Percentiles rank a stretch among this genome's conserved stretches.
These are phyloP conservation scores for Agrocybe praecox DNA, from an alignment of 768 basidiomycete genomes.

Conservation along the genomic window DNA sequence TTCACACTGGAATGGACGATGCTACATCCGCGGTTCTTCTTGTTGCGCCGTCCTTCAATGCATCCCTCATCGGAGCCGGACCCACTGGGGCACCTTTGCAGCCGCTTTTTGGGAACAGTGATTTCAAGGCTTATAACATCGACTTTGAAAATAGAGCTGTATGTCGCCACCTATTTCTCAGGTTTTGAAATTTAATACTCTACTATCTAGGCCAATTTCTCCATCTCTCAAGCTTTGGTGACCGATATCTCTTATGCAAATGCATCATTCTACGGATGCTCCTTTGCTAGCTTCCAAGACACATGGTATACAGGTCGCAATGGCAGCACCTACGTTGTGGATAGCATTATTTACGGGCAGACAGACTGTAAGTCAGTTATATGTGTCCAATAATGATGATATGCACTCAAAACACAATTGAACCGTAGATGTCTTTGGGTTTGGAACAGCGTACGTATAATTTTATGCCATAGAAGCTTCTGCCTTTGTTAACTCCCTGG, in stretches of 20 bases:
- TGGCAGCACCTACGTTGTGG: constrained; percentile 59
- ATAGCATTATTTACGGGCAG: constrained; percentile 63
- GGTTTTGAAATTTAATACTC: background rate
- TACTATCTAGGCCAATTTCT: constrained; percentile 48
- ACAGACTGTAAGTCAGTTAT: constrained; percentile 61
- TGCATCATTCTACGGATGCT: constrained; percentile 67
- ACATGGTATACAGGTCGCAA: constrained; percentile 68
- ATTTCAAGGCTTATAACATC: constrained; percentile 70
- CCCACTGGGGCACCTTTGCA: constrained; percentile 58
- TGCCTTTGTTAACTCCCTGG: background rate
- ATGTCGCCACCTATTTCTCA: constrained; percentile 16
- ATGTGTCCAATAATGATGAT: too few species aligned
- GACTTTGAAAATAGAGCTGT: constrained; percentile 72
- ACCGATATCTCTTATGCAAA: constrained; percentile 67
- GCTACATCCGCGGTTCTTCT: constrained; percentile 60
- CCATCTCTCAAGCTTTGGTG: constrained; percentile 63
- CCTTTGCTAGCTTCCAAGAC: constrained; percentile 64
- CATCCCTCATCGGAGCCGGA: constrained; percentile 61
- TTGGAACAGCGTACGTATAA: constrained; percentile 54
- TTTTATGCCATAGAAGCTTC: background rate
- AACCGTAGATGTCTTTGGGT: constrained; percentile 62
- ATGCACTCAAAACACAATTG: too few species aligned
- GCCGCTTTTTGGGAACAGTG: constrained; percentile 50
- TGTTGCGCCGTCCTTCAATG: constrained; percentile 57
- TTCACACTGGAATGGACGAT: constrained; percentile 48